Percentiles rank a stretch among this genome's conserved stretches.
Conservation (phyloP, 805 yeast species). For the Yamadazyma scolyti region DNA sequence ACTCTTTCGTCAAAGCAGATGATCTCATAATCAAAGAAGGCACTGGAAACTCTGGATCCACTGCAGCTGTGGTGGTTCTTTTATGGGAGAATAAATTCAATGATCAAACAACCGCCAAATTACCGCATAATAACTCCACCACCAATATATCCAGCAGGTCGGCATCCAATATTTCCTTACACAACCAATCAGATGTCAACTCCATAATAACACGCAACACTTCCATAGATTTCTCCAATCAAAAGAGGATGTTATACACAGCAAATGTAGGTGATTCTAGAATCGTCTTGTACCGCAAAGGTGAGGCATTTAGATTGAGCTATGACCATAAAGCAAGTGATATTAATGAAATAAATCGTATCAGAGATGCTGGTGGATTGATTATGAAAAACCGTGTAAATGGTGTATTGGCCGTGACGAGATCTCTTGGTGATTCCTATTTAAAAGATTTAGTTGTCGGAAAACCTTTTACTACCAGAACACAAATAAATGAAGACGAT, state of each 20-base stretch:
- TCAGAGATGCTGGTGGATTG: conserved; percentile 77
- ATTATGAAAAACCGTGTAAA: conserved; percentile 89
- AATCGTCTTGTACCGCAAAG: conserved; percentile 71
- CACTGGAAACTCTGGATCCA: conserved; percentile 81
- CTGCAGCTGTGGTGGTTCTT: conserved; percentile 90
- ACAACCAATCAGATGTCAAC: too few species aligned
- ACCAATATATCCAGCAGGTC: conserved; percentile 1
- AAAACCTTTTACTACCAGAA: conserved; percentile 86
- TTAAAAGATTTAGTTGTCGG: conserved; percentile 88
- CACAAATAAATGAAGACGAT: conserved; percentile 64
- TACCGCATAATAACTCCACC: conserved; percentile 15
- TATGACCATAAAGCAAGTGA: conserved; percentile 96
- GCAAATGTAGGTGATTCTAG: conserved; percentile 96
- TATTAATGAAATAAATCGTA: conserved; percentile 67
- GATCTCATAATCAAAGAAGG: conserved; percentile 54
- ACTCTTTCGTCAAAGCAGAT: conserved; percentile 76
- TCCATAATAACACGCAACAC: conserved; percentile 1
- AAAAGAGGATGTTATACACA: conserved; percentile 77
- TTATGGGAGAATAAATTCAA: conserved; percentile 63
- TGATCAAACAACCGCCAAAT: conserved; percentile 12
- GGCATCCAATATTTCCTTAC: conserved; percentile 3
- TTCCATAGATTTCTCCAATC: conserved; percentile 21
- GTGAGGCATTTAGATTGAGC: conserved; percentile 71
- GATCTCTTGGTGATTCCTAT: conserved; percentile 91
- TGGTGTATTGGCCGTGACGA: conserved; percentile 91